phyloP scores from a whole-genome alignment of 352 stramenopile species.

The Pythium rishiriense region DNA sequence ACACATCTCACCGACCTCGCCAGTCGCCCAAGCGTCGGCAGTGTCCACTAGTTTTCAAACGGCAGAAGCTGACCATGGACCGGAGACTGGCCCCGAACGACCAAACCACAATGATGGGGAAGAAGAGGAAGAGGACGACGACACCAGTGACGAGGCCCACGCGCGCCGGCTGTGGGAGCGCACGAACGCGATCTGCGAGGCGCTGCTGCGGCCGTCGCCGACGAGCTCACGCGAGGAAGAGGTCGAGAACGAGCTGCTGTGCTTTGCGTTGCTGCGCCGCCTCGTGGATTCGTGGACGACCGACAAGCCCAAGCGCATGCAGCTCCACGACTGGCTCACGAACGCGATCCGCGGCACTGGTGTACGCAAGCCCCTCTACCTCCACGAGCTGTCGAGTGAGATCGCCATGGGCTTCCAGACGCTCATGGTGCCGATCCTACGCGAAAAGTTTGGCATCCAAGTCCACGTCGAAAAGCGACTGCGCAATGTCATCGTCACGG shows the following conservation, averaged over 20 bases:
- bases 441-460: conserved; percentile 52
- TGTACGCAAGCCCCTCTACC: conserved; percentile 49
- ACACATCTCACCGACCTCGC: neutral
- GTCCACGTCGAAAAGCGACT: conserved; percentile 62
- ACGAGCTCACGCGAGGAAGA: conserved; percentile 36
- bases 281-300: conserved; percentile 68
- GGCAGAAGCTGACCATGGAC: neutral
- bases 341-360: conserved; percentile 61
- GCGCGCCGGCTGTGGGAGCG: conserved; percentile 35
- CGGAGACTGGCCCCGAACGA: neutral
- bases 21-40: neutral
- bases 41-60: neutral
- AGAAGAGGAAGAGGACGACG: neutral
- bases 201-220: conserved; percentile 33
- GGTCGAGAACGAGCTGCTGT: conserved; percentile 49
- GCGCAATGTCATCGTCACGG: conserved; percentile 61
- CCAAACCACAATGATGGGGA: neutral
- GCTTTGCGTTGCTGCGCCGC: conserved; percentile 57
- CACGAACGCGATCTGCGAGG: conserved; percentile 42
- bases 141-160: neutral
- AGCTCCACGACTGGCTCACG: conserved; percentile 71
- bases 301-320: conserved; percentile 73
- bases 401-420: conserved; percentile 61
- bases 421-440: conserved; percentile 61
- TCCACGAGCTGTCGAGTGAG: conserved; percentile 62